Conservation (phyloP, 116 monocot genomes). For the Cymodocea nodosa region DNA sequence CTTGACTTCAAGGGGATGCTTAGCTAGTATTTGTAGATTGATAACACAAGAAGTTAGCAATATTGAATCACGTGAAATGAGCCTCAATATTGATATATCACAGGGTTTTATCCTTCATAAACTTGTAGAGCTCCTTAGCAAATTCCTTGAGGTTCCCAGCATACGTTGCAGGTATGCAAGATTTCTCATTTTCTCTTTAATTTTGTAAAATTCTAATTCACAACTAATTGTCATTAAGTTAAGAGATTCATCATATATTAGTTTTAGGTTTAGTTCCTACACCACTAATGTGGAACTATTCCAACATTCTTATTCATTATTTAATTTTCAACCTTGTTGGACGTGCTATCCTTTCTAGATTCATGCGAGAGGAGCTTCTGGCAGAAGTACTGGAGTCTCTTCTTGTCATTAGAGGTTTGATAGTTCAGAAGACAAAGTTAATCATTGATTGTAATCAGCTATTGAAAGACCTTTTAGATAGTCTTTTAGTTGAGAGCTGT, state of each 20-base stretch:
- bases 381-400: slow-evolving; percentile 84
- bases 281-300: no score
- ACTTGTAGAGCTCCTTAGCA: slow-evolving; percentile 87
- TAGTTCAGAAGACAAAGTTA: slow-evolving; percentile 96
- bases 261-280: no score
- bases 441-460: slow-evolving; percentile 85
- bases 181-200: slow-evolving; percentile 2
- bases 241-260: no score
- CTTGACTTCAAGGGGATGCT: slow-evolving; percentile 78
- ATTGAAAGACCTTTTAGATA: slow-evolving; percentile 86
- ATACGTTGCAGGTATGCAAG: slow-evolving; percentile 63
- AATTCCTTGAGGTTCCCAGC: slow-evolving; percentile 88
- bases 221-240: no score
- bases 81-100: slow-evolving; percentile 89
- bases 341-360: slow-evolving; percentile 25
- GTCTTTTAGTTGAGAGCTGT: slow-evolving; percentile 78
- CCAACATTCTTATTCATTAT: background rate
- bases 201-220: no score
- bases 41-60: slow-evolving; percentile 66
- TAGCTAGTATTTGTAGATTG: slow-evolving; percentile 55
- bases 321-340: background rate
- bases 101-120: slow-evolving; percentile 97
- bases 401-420: slow-evolving; percentile 85
- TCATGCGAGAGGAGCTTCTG: slow-evolving; percentile 76
- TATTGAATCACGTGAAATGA: slow-evolving; percentile 82